Conservation (phyloP, 1,139 yeast genomes). For the Kurtzmaniella natalensis region DNA sequence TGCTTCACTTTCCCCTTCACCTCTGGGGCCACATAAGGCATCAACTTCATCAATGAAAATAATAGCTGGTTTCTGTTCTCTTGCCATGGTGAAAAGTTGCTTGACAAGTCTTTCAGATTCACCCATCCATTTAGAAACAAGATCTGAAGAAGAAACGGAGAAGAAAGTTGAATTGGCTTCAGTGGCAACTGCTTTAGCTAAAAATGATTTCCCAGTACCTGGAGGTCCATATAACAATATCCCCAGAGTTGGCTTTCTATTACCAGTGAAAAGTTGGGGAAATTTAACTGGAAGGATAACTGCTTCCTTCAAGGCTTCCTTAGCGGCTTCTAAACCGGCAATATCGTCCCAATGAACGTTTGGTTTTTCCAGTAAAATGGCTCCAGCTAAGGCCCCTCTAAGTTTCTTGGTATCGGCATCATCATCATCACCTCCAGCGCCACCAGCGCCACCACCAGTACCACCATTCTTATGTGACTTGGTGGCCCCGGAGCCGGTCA, state of each 20-base stretch:
- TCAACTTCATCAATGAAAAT: constrained; percentile 98
- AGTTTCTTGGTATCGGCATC: constrained; percentile 84
- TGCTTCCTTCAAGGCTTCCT: constrained; percentile 95
- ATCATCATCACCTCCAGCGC: constrained; percentile 57
- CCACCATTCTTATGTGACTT: constrained; percentile 51
- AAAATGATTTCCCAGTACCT: constrained; percentile 95
- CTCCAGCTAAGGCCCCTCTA: constrained; percentile 88
- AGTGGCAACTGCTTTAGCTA: constrained; percentile 98
- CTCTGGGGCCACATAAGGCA: constrained; percentile 96
- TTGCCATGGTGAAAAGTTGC: constrained; percentile 91
- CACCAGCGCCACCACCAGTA: constrained; percentile 51
- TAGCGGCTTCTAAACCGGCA: constrained; percentile 93
- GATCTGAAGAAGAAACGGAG: constrained; percentile 89
- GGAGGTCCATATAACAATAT: constrained; percentile 96
- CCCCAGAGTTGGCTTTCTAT: constrained; percentile 90
- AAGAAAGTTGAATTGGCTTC: constrained; percentile 97
- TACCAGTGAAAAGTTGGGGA: constrained; percentile 92
- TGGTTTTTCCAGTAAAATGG: constrained; percentile 88
- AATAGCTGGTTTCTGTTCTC: constrained; percentile 92
- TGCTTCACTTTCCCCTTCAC: constrained; percentile 98
- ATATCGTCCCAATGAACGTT: constrained; percentile 93
- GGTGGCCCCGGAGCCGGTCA: constrained; percentile 53
- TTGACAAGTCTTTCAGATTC: constrained; percentile 93
- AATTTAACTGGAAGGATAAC: constrained; percentile 92
- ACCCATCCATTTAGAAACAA: constrained; percentile 99